A percentile compares a stretch with the other conserved stretches of the same genome.
Evolutionary conservation across 257 asterid genomes (phyloP).

Genomic region (Solanum sitiens): DNA sequence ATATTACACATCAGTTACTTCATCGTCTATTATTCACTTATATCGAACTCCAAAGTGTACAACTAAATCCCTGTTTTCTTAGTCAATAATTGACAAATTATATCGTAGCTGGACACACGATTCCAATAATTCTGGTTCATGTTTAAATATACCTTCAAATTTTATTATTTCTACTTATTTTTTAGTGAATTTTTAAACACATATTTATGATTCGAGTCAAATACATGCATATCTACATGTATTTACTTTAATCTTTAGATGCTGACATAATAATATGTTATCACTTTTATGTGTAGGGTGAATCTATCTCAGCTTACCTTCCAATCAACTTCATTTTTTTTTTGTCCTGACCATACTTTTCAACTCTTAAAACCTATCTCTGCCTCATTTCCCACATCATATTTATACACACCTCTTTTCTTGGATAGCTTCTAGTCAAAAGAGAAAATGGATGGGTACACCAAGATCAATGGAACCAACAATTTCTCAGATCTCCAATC

Average conservation of each 20-base stretch:
- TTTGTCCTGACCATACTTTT: not conserved
- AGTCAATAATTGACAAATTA: not conserved
- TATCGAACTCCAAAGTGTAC: not conserved
- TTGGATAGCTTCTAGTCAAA: not conserved
- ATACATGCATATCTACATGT: too few species aligned
- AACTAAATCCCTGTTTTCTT: not conserved
- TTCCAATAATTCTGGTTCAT: not conserved
- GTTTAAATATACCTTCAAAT: not conserved
- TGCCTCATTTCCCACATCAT: not conserved
- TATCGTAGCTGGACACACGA: not conserved
- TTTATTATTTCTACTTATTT: not conserved
- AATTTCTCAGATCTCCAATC: constrained; percentile 19
- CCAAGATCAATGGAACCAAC: constrained; percentile 13
- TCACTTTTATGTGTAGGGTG: not conserved
- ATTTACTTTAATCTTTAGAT: not conserved
- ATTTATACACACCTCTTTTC: not conserved
- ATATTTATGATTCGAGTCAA: not conserved
- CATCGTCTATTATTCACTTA: not conserved
- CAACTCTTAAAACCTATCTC: not conserved
- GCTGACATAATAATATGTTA: not conserved
- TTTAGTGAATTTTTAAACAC: not conserved
- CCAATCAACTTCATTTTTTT: constrained; percentile 4
- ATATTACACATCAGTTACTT: not conserved
- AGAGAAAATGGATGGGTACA: constrained; percentile 17
- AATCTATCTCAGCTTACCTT: not conserved